Percentiles rank a stretch among this genome's conserved stretches.
These are phyloP conservation scores for Asterionellopsis glacialis DNA, from an alignment of 108 stramenopile genomes.

Conservation along the genomic window DNA sequence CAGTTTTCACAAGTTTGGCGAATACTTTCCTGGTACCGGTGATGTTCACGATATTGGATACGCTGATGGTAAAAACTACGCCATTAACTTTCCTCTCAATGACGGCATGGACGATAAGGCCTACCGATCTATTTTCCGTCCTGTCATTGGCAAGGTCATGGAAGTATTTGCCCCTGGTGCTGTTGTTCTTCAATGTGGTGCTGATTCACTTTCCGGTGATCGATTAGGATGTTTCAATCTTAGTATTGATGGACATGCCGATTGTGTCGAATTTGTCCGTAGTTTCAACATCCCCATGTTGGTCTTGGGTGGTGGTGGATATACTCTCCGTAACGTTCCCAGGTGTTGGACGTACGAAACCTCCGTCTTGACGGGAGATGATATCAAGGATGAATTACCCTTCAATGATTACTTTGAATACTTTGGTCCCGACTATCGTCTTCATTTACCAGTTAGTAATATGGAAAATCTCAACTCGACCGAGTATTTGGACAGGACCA, in stretches of 20 bases:
- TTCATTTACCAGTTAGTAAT: slow-evolving; percentile 94
- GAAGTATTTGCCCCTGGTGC: slow-evolving; percentile 92
- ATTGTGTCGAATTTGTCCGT: slow-evolving; percentile 90
- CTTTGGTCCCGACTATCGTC: slow-evolving; percentile 96
- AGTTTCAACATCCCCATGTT: slow-evolving; percentile 93
- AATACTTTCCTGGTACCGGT: slow-evolving; percentile 95
- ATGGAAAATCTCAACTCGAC: slow-evolving; percentile 96
- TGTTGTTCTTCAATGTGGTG: slow-evolving; percentile 98
- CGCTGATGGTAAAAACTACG: slow-evolving; percentile 93
- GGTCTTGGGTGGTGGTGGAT: slow-evolving; percentile 97
- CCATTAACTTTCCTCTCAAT: slow-evolving; percentile 97
- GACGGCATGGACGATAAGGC: slow-evolving; percentile 93
- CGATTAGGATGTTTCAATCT: slow-evolving; percentile 98
- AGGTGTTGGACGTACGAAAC: slow-evolving; percentile 99
- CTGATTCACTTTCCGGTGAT: slow-evolving; percentile 96
- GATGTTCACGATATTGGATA: slow-evolving; percentile 84
- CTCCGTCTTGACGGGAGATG: slow-evolving; percentile 80
- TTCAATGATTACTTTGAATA: slow-evolving; percentile 99
- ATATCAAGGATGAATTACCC: slow-evolving; percentile 89
- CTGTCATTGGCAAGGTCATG: slow-evolving; percentile 96
- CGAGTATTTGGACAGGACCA: slow-evolving; percentile 85
- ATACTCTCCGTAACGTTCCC: slow-evolving; percentile 98
- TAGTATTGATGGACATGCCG: slow-evolving; percentile 92
- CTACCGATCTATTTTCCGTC: slow-evolving; percentile 86
- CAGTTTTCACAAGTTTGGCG: slow-evolving; percentile 99